These are phyloP conservation scores for Selenicereus undatus DNA, from an alignment of 148 eudicot species.

Conservation along the genomic window DNA sequence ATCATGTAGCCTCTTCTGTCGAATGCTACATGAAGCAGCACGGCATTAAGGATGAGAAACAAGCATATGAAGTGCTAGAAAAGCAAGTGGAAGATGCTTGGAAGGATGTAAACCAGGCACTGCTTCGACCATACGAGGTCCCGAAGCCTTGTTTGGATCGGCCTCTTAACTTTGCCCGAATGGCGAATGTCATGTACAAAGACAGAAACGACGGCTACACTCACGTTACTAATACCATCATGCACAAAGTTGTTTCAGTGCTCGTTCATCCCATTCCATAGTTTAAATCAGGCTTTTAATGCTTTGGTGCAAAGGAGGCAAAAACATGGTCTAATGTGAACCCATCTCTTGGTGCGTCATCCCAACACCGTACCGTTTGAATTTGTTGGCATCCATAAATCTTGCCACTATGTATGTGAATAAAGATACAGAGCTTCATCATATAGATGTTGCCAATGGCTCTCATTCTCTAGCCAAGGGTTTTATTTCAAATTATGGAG, in stretches of 20 bases:
- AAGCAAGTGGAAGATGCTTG: constrained; percentile 5
- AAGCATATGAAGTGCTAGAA: background rate
- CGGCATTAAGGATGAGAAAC: background rate
- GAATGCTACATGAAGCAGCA: constrained; percentile 7
- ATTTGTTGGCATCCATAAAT: too few species aligned
- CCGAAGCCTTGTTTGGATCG: background rate
- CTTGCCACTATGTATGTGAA: too few species aligned
- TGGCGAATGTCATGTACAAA: background rate
- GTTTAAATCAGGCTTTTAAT: background rate
- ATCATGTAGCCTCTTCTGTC: constrained; percentile 1
- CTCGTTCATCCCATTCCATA: background rate
- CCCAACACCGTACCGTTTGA: background rate
- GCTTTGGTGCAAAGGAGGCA: too few species aligned
- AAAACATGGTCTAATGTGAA: too few species aligned
- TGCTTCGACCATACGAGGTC: background rate
- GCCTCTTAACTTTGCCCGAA: constrained; percentile 4
- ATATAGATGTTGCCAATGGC: background rate
- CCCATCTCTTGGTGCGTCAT: background rate
- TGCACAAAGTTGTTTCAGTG: background rate
- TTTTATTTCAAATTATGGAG: too few species aligned
- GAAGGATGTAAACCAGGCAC: constrained; percentile 6
- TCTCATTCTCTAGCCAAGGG: too few species aligned
- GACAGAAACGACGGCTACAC: constrained; percentile 5
- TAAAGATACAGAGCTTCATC: background rate
- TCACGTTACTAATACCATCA: background rate